phyloP scores from a whole-genome alignment of 495 filamentous ascomycete genomes.

The Lepraria neglecta region DNA sequence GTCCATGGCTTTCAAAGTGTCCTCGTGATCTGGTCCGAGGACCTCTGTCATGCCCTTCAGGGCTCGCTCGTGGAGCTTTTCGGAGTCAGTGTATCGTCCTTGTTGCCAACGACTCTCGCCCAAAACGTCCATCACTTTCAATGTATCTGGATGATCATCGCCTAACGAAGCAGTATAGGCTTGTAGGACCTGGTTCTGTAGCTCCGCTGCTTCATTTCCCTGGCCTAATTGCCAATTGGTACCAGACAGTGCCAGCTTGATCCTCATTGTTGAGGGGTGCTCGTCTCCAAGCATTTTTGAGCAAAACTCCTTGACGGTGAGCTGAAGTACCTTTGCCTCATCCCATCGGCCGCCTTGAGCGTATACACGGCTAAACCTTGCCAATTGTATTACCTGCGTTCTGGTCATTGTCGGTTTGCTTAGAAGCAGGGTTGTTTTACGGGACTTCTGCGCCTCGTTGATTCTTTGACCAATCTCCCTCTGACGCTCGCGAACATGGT shows the following conservation, averaged over 20 bases:
- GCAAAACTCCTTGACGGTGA: conserved; percentile 25
- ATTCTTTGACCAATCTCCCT: conserved; percentile 20
- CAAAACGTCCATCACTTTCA: conserved; percentile 28
- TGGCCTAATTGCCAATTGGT: conserved; percentile 23
- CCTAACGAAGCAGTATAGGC: conserved; percentile 25
- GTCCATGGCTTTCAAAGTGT: conserved; percentile 30
- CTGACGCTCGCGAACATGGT: conserved; percentile 25
- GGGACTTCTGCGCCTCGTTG: conserved; percentile 14
- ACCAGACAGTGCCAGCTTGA: conserved; percentile 25
- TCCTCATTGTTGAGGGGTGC: conserved; percentile 18
- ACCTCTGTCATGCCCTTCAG: conserved; percentile 20
- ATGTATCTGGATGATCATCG: conserved; percentile 24
- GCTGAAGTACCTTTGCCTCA: conserved; percentile 28
- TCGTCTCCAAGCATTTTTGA: conserved; percentile 20
- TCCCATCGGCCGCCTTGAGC: conserved; percentile 30
- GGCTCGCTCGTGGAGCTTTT: conserved; percentile 29
- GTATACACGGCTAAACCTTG: conserved; percentile 36
- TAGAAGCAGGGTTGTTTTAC: conserved; percentile 18
- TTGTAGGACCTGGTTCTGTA: conserved; percentile 25
- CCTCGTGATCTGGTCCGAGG: conserved; percentile 25
- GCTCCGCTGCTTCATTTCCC: conserved; percentile 22
- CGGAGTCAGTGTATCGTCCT: conserved; percentile 31
- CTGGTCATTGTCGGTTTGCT: conserved; percentile 12
- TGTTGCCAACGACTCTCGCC: conserved; percentile 23
- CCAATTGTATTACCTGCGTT: conserved; percentile 22